Base-by-base conservation (phyloP, 2,329 filamentous ascomycete genomes). In the Botrytis porri region DNA sequence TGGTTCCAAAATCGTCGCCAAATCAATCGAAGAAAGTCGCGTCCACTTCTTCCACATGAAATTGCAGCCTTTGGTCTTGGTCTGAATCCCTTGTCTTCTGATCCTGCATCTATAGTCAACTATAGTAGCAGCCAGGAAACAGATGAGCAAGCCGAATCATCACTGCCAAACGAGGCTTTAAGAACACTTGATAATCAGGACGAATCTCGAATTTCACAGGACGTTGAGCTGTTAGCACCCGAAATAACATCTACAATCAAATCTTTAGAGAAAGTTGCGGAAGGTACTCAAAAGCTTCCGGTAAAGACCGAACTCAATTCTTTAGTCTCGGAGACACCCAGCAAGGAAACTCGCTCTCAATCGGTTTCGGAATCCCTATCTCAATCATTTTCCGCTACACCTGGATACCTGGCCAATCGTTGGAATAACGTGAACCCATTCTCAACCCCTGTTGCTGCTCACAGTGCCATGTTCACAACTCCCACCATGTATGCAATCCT, bases 1-100 rank as follows among this genome's bases (percentile, higher is more conserved):
- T 98, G 95, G 95, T 98, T 98, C 83, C 95, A 98, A 80, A 98
- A 98, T 80, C 90, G 94, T 80, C 89, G 95, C 77, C 95, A 98
- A 82, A 97, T 97, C 82, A 93, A 97, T 81, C 89, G 95, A 78
- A 89, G 95, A 77, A 97, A 95, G 84, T 94, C 93, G 72, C 92
- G 93, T 77, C 94, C 95, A 64, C 86, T 97, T 54, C 89, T 93
- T 41, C 88, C 91, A 16, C 90, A 94, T 81, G 93, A 96, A 81
- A 87, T 95, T 71, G 89, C 87, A 75, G 87, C 88, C 73, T 83
- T 90, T 77, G 83, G 87, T 79, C 85, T 87, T 79, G 84, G 88
- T 63, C 79, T 80, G 74, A 74, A 76, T 51, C 73, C 77, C 37
- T 70, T 80, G n/a, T 81, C 79, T 18, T 79, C 80, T 51, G 79